Base-by-base conservation (phyloP, 2,329 filamentous ascomycete species). In the Fusarium hainanense region DNA sequence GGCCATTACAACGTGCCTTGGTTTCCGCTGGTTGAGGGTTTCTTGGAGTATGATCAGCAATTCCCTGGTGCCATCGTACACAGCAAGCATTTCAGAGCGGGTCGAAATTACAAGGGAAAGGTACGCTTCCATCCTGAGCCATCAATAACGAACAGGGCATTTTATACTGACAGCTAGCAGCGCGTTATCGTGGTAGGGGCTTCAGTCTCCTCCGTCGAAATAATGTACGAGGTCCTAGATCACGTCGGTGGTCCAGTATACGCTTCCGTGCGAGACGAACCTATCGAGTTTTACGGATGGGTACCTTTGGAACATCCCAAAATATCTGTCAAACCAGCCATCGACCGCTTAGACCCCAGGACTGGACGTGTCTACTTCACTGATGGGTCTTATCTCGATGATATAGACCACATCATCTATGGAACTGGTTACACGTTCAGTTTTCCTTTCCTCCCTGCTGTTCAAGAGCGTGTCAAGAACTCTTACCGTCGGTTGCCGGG, bases 1-100 rank as follows among this genome's bases (percentile, higher is more conserved):
- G 66, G 63, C 0, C 63, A 72, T 12, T 72, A 70, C 2, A 72
- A 70, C 7, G 27, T 72, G 1, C 63, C 70, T 1, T 72, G 66
- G 52, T 64, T 70, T 23, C 59, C 70, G 10, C 41, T 59, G 11
- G 42, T 68, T 8, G 21, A 54, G 5, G 59, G 70, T 0, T 44
- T 70, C 4, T 1, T 70, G 2, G 57, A 70, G 3, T 65, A 65
- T 6, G 41, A 70, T 14, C 37, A 16, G 2, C 44, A 3, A 12
- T 63, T 66, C 12, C 58, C 63, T 0, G 40, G 52, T 3, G 18
- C 27, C 3, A 48, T 69, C 12, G 20, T 60, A 7, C 70, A 72
- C 9, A 70, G 63, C 2, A 72, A 70, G 14, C 54, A 68, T 21
- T 70, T 68, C 25, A 57, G 54, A 28, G 50, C 18, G 44, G 23